A percentile compares a stretch with the other conserved stretches of the same genome.
phyloP scores from a whole-genome alignment of 257 asterid species.

The Ehretia macrophylla region DNA sequence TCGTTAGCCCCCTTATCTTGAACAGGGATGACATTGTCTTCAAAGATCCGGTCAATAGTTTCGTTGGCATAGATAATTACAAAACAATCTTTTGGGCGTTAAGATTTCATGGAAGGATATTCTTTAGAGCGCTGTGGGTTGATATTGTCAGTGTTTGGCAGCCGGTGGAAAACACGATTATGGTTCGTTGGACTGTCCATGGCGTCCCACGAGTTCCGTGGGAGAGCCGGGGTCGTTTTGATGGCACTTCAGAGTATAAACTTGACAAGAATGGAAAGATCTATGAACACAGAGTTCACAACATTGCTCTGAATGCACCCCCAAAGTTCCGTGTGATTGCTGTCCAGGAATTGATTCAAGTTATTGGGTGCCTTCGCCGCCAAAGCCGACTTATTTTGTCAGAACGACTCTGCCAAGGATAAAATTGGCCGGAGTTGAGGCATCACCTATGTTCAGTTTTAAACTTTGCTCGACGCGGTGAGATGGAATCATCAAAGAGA shows the following conservation, averaged over 20 bases:
- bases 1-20: slow-evolving; percentile 15
- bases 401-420: slow-evolving; percentile 21
- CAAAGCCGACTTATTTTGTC: slow-evolving; percentile 80
- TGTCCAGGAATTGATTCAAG: slow-evolving; percentile 65
- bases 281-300: slow-evolving; percentile 91
- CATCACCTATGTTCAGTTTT: slow-evolving; percentile 40
- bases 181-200: slow-evolving; percentile 92
- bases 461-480: slow-evolving; percentile 26
- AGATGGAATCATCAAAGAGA: slow-evolving; percentile 23
- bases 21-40: slow-evolving; percentile 81
- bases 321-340: slow-evolving; percentile 61
- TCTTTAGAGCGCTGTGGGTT: slow-evolving; percentile 75
- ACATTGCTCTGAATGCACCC: slow-evolving; percentile 75
- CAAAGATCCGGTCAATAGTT: slow-evolving; percentile 79
- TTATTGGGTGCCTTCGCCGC: slow-evolving; percentile 81
- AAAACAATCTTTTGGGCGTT: slow-evolving; percentile 85
- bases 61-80: slow-evolving; percentile 74
- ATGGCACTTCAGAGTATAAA: slow-evolving; percentile 97
- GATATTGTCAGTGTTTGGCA: slow-evolving; percentile 97
- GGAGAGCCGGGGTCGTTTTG: slow-evolving; percentile 92
- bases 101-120: slow-evolving; percentile 71
- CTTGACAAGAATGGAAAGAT: slow-evolving; percentile 92
- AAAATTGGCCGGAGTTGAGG: slow-evolving; percentile 33
- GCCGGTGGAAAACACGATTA: slow-evolving; percentile 80
- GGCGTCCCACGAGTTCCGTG: slow-evolving; percentile 90